Evolutionary conservation across 352 stramenopile genomes (phyloP), one percentile per base, ranked within the genome.

Genomic region (Phytophthora ramorum): DNA sequence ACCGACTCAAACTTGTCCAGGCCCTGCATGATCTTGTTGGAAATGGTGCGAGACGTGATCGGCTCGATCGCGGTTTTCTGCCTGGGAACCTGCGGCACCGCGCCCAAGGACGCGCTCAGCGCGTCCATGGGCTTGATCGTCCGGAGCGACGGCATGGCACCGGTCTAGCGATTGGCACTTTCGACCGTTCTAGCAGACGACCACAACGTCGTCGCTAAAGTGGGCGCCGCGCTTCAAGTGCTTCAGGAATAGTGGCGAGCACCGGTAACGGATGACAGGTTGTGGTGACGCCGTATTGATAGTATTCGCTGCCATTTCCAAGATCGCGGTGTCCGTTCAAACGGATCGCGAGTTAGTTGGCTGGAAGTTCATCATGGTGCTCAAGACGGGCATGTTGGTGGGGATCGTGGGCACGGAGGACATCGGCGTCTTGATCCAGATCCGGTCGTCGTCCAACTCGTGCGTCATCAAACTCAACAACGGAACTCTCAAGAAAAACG

Each of bases 381-480:
- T 91, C 44, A 78, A 79, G 66, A 84, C 79, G 14, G 83, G 83
- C 2, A 85, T 85, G 73, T 62, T 80, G 10, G 83, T 92, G 58
- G 71, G 76, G 1, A 69, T 92, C 62, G 49, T 85, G 19, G 75
- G 78, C 61, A 75, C 81, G 24, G 32, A 67, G 41, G 81, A 90
- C 44, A 73, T 89, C 0, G 83, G 83, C 19, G 74, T 83, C 55
- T 66, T 92, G 35, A 83, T 92, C 32, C 75, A 89, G 68, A 77
- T 92, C 65, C 83, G 83, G 17, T 57, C 86, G 60, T 46, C 79
- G 0, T 76, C 83, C 17, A 76, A 89, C 59, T 83, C 81, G 9
- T 92, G 83, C 50, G 81, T 92, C 26, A 78, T 92, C 55, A 92
- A 92, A 48, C 73, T 92, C 53, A 79, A 73, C 56, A 85, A 85